Percentiles rank a stretch among this genome's conserved stretches.
Conservation (phyloP, 768 basidiomycete species). For the Ramaria sp. region DNA sequence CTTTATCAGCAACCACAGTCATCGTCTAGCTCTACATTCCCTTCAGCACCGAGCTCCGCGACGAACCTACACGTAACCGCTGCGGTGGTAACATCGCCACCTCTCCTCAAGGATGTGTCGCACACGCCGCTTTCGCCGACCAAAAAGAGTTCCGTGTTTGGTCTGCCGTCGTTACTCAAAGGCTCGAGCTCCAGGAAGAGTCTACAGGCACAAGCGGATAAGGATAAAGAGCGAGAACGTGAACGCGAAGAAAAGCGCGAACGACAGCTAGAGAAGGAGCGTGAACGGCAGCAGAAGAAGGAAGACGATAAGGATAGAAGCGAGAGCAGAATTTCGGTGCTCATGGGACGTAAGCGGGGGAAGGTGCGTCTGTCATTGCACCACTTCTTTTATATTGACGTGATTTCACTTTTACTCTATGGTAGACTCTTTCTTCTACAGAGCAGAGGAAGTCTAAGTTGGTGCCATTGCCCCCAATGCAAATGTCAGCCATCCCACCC, state of each 20-base stretch:
- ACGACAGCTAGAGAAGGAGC: slow-evolving; percentile 39
- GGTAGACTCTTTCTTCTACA: slow-evolving; percentile 71
- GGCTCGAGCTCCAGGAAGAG: slow-evolving; percentile 75
- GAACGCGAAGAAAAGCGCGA: slow-evolving; percentile 33
- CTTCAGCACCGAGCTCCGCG: slow-evolving; percentile 34
- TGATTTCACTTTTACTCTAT: slow-evolving; percentile 2
- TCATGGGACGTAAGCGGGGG: slow-evolving; percentile 84
- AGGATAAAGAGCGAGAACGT: slow-evolving; percentile 44
- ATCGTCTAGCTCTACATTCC: slow-evolving; percentile 32
- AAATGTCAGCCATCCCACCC: slow-evolving; percentile 75
- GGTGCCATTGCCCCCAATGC: slow-evolving; percentile 78
- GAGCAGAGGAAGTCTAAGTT: slow-evolving; percentile 63
- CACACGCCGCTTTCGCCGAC: slow-evolving; percentile 44
- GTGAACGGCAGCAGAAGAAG: slow-evolving; percentile 43
- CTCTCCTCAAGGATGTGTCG: slow-evolving; percentile 41
- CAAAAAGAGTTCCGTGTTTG: slow-evolving; percentile 76
- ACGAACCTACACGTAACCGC: neutral
- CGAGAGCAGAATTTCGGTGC: slow-evolving; percentile 78
- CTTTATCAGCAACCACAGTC: slow-evolving; percentile 8
- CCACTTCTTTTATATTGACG: neutral
- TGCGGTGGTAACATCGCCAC: slow-evolving; percentile 17
- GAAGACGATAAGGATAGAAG: slow-evolving; percentile 79
- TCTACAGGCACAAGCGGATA: slow-evolving; percentile 49
- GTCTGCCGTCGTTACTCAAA: slow-evolving; percentile 74
- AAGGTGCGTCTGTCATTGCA: slow-evolving; percentile 46